Base-by-base conservation (phyloP, 1,284 basidiomycete genomes). In the Cryptococcus wingfieldii region DNA sequence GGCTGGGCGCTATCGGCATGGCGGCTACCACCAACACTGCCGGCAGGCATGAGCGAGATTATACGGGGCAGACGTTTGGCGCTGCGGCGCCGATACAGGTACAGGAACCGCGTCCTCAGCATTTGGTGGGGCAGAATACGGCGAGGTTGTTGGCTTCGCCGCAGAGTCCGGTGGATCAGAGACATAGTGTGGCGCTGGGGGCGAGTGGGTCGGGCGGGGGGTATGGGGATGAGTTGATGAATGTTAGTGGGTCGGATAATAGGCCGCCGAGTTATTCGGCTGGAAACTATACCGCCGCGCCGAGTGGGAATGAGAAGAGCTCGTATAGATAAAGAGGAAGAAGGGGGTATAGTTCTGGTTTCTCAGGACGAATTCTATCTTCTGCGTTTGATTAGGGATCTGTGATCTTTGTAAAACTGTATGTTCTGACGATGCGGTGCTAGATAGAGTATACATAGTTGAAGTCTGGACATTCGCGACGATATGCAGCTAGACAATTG, bases 1-100 rank as follows among this genome's bases (percentile, higher is more conserved):
- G 37, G 38, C 56, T 67, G 19, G 71, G 66, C 18, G 69, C 64
- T 2, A 71, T 71, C 19, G 71, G 71, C 3, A 63, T 64, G 50
- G 67, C 67, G 4, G 68, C 61, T 7, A 65, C 66, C 3, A 48
- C 59, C 5, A 59, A 56, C n/a, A 54, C 52, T 7, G n/a, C 23
- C 9, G 59, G 59, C 0, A 37, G 58, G 47, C 64, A 65, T 19
- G 66, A 62, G 31, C 49, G 62, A n/a, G 62, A 66, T 38, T 70
- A 67, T 54, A 63, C 64, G 0, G 62, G 65, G 9, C 51, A 56
- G 39, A 61, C 55, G 27, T 61, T 61, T 39, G 59, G 47, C 19
- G 19, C 19, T 10, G 19, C n/a, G 25, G 37, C 39, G 5, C 42
- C 37, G 18, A 44, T 61, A 6, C 55, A 61, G 37, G 53, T 61